Evolutionary conservation across 768 basidiomycete genomes (phyloP).

Genomic region (Hypholoma sublateritium): DNA sequence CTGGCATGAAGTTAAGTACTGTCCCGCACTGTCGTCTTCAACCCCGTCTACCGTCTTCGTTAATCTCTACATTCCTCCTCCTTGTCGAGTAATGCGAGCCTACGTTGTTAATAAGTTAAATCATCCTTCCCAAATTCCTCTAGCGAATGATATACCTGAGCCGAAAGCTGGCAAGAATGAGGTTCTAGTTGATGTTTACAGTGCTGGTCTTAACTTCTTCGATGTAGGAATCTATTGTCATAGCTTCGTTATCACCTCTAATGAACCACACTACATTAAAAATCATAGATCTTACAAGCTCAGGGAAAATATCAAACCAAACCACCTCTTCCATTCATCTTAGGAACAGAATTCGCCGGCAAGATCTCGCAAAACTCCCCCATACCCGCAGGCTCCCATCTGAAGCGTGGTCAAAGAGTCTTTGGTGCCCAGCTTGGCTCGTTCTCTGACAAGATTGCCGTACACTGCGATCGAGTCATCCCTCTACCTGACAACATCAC

Average conservation of each 20-base stretch:
- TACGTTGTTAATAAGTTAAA: slow-evolving; percentile 71
- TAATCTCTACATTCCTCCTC: slow-evolving; percentile 2
- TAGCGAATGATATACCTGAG: slow-evolving; percentile 55
- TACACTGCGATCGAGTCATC: slow-evolving; percentile 46
- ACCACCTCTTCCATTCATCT: slow-evolving; percentile 80
- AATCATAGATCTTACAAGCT: slow-evolving; percentile 69
- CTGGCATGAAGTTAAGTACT: no score
- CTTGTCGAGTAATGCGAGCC: slow-evolving; percentile 59
- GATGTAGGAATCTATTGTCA: slow-evolving; percentile 38
- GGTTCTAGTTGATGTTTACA: slow-evolving; percentile 74
- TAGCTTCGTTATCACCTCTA: not conserved
- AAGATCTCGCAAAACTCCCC: slow-evolving; percentile 66
- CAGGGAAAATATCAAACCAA: slow-evolving; percentile 90
- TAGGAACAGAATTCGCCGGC: slow-evolving; percentile 88
- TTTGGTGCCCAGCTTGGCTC: slow-evolving; percentile 83
- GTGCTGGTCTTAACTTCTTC: slow-evolving; percentile 78
- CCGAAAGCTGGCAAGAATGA: slow-evolving; percentile 52
- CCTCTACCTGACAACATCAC: slow-evolving; percentile 75
- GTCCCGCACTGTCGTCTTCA: not conserved
- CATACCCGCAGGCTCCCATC: slow-evolving; percentile 77
- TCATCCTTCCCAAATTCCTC: slow-evolving; percentile 63
- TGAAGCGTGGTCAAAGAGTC: slow-evolving; percentile 82
- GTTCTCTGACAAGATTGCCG: slow-evolving; percentile 75
- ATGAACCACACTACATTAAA: not conserved
- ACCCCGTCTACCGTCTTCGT: not conserved